These are phyloP conservation scores for Pseudoperonospora humuli DNA, from an alignment of 352 stramenopile species.

Conservation along the genomic window DNA sequence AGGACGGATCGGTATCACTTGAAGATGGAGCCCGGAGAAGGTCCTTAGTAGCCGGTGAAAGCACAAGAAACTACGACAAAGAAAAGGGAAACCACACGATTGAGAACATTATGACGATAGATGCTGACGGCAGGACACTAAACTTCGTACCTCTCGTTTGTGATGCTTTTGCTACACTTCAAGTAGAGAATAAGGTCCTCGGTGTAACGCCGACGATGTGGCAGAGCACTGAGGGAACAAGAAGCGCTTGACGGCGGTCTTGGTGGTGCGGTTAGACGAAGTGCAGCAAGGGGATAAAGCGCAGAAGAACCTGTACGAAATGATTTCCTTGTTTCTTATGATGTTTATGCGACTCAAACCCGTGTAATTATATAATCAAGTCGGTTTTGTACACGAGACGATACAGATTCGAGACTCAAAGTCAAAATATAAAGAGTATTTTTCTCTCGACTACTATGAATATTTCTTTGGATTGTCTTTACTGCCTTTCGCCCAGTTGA, in stretches of 20 bases:
- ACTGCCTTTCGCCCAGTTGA: background rate
- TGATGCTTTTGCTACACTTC: background rate
- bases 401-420: background rate
- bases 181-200: background rate
- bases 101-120: background rate
- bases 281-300: constrained; percentile 6
- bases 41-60: constrained; percentile 1
- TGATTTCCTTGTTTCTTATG: background rate
- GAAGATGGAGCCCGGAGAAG: constrained; percentile 1
- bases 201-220: background rate
- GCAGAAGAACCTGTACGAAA: constrained; percentile 2
- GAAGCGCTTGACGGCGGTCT: background rate
- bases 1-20: constrained; percentile 7
- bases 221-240: background rate
- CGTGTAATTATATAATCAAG: constrained; percentile 18
- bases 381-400: constrained; percentile 15
- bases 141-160: constrained; percentile 1
- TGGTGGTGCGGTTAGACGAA: constrained; percentile 4
- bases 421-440: background rate
- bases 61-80: background rate
- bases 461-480: background rate
- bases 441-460: too few species aligned
- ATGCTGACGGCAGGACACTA: background rate
- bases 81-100: background rate
- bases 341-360: background rate